Evolutionary conservation across 768 basidiomycete genomes (phyloP).

Genomic region (Mycena galopus): DNA sequence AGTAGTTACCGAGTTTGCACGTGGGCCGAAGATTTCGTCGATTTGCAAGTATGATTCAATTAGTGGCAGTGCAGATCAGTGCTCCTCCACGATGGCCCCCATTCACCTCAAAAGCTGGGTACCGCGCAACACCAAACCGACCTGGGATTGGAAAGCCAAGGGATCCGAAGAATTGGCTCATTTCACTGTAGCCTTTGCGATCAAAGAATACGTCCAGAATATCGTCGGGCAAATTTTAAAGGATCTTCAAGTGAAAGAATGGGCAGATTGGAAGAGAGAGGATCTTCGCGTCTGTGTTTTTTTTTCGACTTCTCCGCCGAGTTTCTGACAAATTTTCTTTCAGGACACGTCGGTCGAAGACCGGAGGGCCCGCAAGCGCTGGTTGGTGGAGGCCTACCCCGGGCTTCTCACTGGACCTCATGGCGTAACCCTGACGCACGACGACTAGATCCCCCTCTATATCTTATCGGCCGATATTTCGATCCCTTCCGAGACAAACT

Average conservation of each 20-base stretch:
- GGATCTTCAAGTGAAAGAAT: background rate
- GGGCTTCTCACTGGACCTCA: constrained; percentile 21
- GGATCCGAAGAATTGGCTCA: background rate
- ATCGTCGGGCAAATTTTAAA: constrained; percentile 18
- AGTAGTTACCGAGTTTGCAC: too few species aligned
- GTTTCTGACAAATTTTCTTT: background rate
- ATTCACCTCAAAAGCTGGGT: constrained; percentile 15
- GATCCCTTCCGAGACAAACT: background rate
- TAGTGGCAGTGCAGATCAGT: background rate
- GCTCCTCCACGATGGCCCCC: background rate
- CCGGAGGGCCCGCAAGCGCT: background rate
- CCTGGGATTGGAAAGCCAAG: constrained; percentile 22
- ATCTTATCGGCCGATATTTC: constrained; percentile 15
- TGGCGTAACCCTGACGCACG: constrained; percentile 5
- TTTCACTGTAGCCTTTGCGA: constrained; percentile 12
- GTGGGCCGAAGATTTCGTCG: too few species aligned
- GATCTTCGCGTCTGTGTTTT: constrained; percentile 1
- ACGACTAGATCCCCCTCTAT: background rate
- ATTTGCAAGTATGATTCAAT: background rate
- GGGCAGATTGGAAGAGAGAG: constrained; percentile 1
- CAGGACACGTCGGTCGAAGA: background rate
- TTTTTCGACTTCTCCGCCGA: background rate
- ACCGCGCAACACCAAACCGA: constrained; percentile 13
- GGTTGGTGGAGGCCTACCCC: constrained; percentile 5
- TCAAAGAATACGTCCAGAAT: constrained; percentile 26